Evolutionary conservation across 208 protist genomes (phyloP).

Genomic region (Crithidia expoeki): DNA sequence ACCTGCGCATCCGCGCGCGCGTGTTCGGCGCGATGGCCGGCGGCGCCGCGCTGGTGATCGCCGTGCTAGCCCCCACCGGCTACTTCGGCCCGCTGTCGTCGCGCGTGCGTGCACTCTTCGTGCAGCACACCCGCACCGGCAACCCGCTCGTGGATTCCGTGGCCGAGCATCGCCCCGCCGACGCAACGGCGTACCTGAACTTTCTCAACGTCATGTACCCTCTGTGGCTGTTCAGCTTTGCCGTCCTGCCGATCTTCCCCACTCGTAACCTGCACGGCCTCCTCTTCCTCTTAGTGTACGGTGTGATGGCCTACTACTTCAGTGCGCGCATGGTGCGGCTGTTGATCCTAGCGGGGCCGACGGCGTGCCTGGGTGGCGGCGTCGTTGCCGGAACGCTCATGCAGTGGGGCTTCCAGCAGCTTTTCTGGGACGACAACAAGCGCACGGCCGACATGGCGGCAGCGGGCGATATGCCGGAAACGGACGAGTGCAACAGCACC

Average conservation of each 20-base stretch:
- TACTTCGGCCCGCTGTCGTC: neutral
- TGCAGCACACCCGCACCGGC: neutral
- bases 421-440: neutral
- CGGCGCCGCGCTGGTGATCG: constrained; percentile 14
- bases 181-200: neutral
- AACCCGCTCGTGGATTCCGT: neutral
- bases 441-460: neutral
- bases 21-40: constrained; percentile 31
- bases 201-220: neutral
- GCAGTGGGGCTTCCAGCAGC: constrained; percentile 8
- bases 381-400: constrained; percentile 21
- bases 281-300: constrained; percentile 60
- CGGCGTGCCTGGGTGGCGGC: no score
- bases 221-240: no score
- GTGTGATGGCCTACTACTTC: constrained; percentile 44
- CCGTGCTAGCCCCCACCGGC: neutral
- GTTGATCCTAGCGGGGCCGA: constrained; percentile 34
- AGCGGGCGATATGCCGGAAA: neutral
- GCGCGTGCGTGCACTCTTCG: neutral
- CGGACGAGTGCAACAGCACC: no score
- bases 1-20: constrained; percentile 35
- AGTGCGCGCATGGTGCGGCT: constrained; percentile 56
- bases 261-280: constrained; percentile 12
- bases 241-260: no score
- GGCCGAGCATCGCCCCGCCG: neutral